A percentile compares a stretch with the other conserved stretches of the same genome.
Conservation (phyloP, 805 yeast genomes). For the Naumovozyma baii region DNA sequence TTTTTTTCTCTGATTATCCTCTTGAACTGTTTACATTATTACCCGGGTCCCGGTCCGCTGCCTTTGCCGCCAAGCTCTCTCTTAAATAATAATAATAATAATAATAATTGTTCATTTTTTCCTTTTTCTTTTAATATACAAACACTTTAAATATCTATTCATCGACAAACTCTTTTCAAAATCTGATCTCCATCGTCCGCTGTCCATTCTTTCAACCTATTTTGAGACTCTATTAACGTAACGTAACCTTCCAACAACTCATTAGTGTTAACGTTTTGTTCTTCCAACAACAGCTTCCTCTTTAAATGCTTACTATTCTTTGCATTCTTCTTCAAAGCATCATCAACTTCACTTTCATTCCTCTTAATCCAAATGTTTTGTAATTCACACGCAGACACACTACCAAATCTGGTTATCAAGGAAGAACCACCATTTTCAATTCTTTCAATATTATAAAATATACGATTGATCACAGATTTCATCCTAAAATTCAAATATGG, state of each 20-base stretch:
- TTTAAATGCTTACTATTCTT: conserved; percentile 14
- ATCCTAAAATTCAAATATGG: conserved; percentile 39
- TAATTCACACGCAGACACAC: conserved; percentile 34
- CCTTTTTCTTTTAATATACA: too few relatives aligned
- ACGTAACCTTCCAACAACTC: conserved; percentile 19
- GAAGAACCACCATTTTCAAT: conserved; percentile 49
- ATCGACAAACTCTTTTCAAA: conserved; percentile 35
- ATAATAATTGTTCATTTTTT: too few relatives aligned
- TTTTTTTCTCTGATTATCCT: background rate
- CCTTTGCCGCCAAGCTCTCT: background rate
- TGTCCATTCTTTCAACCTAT: conserved; percentile 57
- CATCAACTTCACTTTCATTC: conserved; percentile 7
- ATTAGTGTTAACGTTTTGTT: conserved; percentile 34
- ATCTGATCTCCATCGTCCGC: conserved; percentile 38
- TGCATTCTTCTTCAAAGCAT: conserved; percentile 5
- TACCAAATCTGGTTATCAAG: conserved; percentile 49
- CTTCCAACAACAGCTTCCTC: conserved; percentile 33
- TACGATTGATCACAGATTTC: conserved; percentile 32
- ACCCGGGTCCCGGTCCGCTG: background rate
- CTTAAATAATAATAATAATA: too few relatives aligned
- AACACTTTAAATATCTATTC: too few relatives aligned
- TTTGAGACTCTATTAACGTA: conserved; percentile 34
- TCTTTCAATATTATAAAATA: conserved; percentile 41
- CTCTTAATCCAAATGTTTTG: conserved; percentile 6
- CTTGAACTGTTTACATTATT: too few relatives aligned